phyloP scores from a whole-genome alignment of 1,139 yeast genomes.

The Taphrina flavorubra region DNA sequence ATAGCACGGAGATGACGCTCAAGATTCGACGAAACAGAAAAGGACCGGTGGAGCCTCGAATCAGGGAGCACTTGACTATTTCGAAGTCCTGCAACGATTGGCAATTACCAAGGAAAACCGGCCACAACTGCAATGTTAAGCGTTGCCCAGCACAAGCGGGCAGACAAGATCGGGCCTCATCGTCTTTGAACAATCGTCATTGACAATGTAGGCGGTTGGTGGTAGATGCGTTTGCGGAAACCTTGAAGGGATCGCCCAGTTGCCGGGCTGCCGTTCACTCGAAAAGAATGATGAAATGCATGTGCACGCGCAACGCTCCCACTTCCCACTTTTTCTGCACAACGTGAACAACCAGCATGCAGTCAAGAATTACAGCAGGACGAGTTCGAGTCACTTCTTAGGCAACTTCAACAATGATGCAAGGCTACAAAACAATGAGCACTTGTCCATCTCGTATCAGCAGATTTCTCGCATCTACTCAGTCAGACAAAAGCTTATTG shows the following conservation, averaged over 20 bases:
- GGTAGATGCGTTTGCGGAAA: neutral
- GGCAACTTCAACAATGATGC: too few species aligned
- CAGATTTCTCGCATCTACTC: too few species aligned
- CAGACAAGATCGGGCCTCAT: too few species aligned
- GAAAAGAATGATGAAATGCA: constrained; percentile 10
- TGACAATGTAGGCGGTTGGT: neutral
- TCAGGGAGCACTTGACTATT: neutral
- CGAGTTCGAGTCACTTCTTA: neutral
- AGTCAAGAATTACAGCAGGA: neutral
- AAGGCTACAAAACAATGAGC: too few species aligned
- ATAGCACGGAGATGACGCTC: neutral
- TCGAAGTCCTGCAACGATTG: too few species aligned
- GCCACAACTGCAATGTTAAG: too few species aligned
- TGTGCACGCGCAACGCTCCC: constrained; percentile 4
- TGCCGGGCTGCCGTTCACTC: constrained; percentile 8
- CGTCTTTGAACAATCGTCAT: neutral
- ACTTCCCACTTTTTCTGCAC: neutral
- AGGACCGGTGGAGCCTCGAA: neutral
- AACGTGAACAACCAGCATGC: neutral
- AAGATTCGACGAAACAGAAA: neutral
- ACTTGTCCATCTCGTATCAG: too few species aligned
- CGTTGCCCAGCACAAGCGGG: too few species aligned
- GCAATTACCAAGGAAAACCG: too few species aligned
- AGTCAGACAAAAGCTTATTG: too few species aligned
- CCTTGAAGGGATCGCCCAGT: constrained; percentile 11